phyloP scores from a whole-genome alignment of 192 early-diverging fungal species.

The Coemansia sp. region DNA sequence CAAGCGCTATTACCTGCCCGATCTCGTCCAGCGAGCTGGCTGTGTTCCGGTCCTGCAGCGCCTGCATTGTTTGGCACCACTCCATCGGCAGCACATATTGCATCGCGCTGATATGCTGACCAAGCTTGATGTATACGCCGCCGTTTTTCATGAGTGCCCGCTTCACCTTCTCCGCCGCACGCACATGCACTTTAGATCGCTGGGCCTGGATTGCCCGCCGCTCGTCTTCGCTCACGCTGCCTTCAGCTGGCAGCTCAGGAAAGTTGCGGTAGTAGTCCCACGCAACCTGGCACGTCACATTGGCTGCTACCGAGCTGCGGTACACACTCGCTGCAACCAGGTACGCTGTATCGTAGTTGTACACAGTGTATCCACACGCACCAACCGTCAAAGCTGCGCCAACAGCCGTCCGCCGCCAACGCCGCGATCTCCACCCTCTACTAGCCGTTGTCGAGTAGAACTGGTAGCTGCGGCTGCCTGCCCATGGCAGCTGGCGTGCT shows the following conservation, averaged over 20 bases:
- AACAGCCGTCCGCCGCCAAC: constrained; percentile 16
- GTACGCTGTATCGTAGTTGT: constrained; percentile 50
- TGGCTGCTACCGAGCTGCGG: constrained; percentile 41
- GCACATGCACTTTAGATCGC: constrained; percentile 60
- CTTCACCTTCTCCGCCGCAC: constrained; percentile 67
- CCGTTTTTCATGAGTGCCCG: constrained; percentile 65
- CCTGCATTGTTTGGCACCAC: constrained; percentile 83
- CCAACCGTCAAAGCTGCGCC: constrained; percentile 6
- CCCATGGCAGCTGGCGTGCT: no score
- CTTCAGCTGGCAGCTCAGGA: constrained; percentile 34
- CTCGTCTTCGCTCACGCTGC: constrained; percentile 23
- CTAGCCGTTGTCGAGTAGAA: not conserved
- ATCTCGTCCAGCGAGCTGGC: constrained; percentile 73
- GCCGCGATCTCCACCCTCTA: constrained; percentile 8
- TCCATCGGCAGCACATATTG: constrained; percentile 84
- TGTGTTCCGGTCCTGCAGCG: constrained; percentile 80
- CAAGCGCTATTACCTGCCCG: constrained; percentile 63
- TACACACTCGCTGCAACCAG: constrained; percentile 33
- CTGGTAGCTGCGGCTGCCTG: not conserved
- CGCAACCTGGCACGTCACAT: constrained; percentile 33
- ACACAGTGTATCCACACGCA: constrained; percentile 16
- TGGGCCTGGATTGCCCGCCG: constrained; percentile 14
- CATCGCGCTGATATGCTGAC: constrained; percentile 82
- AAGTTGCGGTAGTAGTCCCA: constrained; percentile 57
- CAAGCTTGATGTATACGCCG: constrained; percentile 89